phyloP scores from a whole-genome alignment of 176 grass and related monocot genomes.

The Dendrocalamus sinicus region DNA sequence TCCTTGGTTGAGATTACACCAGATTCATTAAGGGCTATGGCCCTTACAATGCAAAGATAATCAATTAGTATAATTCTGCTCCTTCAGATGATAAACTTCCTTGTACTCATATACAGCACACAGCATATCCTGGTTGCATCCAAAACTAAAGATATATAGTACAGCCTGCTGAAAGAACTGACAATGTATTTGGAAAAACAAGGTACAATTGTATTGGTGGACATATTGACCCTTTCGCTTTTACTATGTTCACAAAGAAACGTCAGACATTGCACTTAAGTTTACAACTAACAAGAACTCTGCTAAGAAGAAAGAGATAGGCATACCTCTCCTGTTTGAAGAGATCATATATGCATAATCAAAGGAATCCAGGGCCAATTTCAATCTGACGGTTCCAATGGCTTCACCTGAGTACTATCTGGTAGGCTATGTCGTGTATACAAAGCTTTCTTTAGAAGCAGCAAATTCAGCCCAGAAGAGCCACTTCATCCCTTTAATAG shows the following conservation, averaged over 20 bases:
- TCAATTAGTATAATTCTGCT: not conserved
- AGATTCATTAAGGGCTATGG: not conserved
- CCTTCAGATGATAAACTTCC: not conserved
- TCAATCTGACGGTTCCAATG: constrained; percentile 43
- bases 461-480: constrained; percentile 59
- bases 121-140: not conserved
- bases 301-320: not conserved
- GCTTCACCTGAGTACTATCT: constrained; percentile 33
- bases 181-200: not conserved
- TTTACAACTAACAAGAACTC: not conserved
- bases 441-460: constrained; percentile 48
- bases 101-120: not conserved
- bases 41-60: not conserved
- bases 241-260: not conserved
- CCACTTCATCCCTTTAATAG: constrained; percentile 48
- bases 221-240: not conserved
- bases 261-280: not conserved
- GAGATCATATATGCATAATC: constrained; percentile 31
- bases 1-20: not conserved
- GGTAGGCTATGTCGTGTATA: constrained; percentile 48
- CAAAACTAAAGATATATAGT: not conserved
- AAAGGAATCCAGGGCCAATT: constrained; percentile 33
- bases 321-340: not conserved
- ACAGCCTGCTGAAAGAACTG: not conserved
- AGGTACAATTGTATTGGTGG: not conserved